Conservation (phyloP, 352 stramenopile genomes). For the Pythium oligandrum region DNA sequence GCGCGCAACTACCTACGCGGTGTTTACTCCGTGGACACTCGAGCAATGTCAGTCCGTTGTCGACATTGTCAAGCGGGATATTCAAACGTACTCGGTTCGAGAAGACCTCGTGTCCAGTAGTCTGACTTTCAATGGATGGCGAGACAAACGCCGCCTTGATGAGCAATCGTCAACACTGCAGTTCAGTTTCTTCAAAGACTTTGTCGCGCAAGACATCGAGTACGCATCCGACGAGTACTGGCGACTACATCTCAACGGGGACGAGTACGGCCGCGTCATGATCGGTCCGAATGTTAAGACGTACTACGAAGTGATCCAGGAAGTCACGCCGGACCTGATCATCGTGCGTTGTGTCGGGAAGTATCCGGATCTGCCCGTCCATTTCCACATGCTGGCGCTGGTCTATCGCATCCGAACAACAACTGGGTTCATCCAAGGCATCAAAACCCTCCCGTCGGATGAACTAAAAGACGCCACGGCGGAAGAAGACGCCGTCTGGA, state of each 20-base stretch:
- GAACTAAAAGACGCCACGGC: not conserved
- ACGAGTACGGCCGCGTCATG: slow-evolving; percentile 3
- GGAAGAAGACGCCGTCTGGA: slow-evolving; percentile 1
- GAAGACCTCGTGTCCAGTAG: slow-evolving; percentile 6
- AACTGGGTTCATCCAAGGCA: slow-evolving; percentile 1
- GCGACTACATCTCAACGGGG: not conserved
- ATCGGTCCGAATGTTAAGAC: not conserved
- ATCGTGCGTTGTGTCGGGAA: slow-evolving; percentile 10
- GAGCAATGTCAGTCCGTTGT: not conserved
- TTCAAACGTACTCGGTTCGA: not conserved
- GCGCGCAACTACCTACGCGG: not conserved
- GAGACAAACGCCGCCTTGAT: slow-evolving; percentile 8
- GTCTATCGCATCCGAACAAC: slow-evolving; percentile 7
- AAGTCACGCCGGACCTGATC: slow-evolving; percentile 4
- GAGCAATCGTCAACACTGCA: slow-evolving; percentile 4
- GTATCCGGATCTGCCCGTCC: slow-evolving; percentile 5
- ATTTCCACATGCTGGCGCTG: slow-evolving; percentile 10
- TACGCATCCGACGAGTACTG: not conserved
- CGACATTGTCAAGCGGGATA: slow-evolving; percentile 1
- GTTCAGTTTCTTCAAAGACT: slow-evolving; percentile 14
- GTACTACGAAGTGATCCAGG: slow-evolving; percentile 12
- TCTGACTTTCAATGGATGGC: slow-evolving; percentile 13
- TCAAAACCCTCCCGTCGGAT: not conserved
- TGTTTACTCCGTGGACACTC: slow-evolving; percentile 3
- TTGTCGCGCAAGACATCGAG: not conserved